Base-by-base conservation (phyloP, 192 early-diverging fungal genomes). In the Allomyces macrogynus region DNA sequence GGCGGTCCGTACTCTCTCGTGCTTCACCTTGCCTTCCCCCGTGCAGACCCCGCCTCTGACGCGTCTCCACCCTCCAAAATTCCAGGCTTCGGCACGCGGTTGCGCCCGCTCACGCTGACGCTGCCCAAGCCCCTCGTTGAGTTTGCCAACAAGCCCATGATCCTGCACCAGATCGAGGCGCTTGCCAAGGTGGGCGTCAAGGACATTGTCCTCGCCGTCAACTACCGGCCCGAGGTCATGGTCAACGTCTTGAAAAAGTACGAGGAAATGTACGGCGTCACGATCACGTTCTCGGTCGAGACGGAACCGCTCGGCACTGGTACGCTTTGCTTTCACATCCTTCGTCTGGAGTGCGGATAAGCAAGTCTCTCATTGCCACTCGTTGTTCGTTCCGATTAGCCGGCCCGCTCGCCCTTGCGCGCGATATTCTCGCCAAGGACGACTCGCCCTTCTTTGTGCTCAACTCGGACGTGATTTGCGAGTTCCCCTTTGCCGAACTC, bases 161-260 rank as follows among this genome's bases (percentile, higher is more conserved):
- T 99, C 77, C 81, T 94, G 66, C 96, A 99, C 76, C 96, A 99
- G 78, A 97, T 99, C 69, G 94, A 95, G 73, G 92, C 87, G 7
- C 80, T 99, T 10, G 91, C 87, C 61, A 87, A 95, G 89, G 94
- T 95, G 78, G 95, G 95, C 65, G 95, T 99, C 54, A 91, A 81
- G 27, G 93, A 99, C 75, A 90, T 99, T 61, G 92, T 99, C 8
- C 80, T 99, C 66, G 95, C 95, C 64, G 95, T 99, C 71, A 97
- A 95, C 76, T 99, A 99, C 87, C 89, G 90, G 67, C 95, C 95
- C 42, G 94, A 99, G 72, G 83, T 91, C 67, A 99, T 99, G 95
- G 92, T 89, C 9, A 75, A 84, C 1, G 84, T 89, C 44, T 89
- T 99, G 72, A 81, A 95, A 67, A 87, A 93, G 77, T 92, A 93